Conservation (phyloP, 106 monocot species). For the Dioscorea zingiberensis region DNA sequence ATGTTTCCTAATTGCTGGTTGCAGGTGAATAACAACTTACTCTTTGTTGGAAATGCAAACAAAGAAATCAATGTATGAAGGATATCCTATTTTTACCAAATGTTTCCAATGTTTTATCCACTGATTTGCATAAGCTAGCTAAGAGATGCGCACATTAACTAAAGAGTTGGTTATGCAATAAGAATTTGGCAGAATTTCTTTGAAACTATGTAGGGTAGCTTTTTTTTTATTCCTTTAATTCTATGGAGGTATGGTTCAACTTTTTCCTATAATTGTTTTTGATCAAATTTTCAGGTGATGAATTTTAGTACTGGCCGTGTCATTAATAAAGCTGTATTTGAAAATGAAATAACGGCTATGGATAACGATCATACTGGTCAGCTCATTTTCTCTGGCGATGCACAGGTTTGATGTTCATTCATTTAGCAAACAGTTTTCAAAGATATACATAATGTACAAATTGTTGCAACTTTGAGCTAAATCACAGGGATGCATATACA, state of each 20-base stretch:
- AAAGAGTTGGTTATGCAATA: too few species aligned
- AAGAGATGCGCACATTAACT: too few species aligned
- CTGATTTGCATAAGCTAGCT: not conserved
- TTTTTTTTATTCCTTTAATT: not conserved
- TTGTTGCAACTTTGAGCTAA: constrained; percentile 22
- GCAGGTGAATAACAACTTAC: constrained; percentile 99
- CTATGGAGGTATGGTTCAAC: not conserved
- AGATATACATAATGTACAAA: constrained; percentile 8
- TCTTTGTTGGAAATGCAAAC: constrained; percentile 78
- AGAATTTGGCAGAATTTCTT: too few species aligned
- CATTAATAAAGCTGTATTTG: constrained; percentile 60
- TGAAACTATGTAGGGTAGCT: too few species aligned
- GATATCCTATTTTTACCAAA: not conserved
- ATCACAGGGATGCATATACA: constrained; percentile 78
- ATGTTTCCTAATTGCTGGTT: constrained; percentile 11
- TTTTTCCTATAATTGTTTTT: not conserved
- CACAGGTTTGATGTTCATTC: constrained; percentile 47
- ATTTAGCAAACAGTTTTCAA: not conserved
- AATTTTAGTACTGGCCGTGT: constrained; percentile 93
- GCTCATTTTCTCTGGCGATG: constrained; percentile 82
- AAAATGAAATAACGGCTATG: constrained; percentile 80
- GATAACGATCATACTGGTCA: constrained; percentile 96
- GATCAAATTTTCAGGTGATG: constrained; percentile 41
- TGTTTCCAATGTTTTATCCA: not conserved
- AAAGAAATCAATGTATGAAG: constrained; percentile 77